Evolutionary conservation across 2,329 filamentous ascomycete species (phyloP), one percentile per base, ranked within the genome.

Genomic region (Penicillium paneum): DNA sequence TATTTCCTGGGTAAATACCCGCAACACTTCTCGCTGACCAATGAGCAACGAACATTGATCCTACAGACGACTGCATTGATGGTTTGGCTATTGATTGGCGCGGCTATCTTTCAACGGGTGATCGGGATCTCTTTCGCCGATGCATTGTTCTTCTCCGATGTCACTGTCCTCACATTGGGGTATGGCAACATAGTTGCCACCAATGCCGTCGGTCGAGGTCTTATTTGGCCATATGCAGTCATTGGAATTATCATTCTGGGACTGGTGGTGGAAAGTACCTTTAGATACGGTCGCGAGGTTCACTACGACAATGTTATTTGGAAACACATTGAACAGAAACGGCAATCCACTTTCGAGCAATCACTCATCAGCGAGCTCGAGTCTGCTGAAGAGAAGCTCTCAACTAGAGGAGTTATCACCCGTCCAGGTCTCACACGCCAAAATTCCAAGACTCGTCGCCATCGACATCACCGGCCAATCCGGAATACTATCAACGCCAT

Each of bases 61-160:
- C 75, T 96, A 28, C 92, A 97, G 72, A 96, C 91, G 1, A 95
- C 95, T 72, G 77, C 89, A 52, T 90, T 95, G 67, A 86, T 96
- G 48, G 74, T 90, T 44, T 96, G 94, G 78, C 77, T 97, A 0
- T 84, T 89, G 0, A 73, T 91, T 2, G 92, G 92, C 0, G 90
- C 87, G 0, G 82, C 86, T 0, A 75, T 96, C 0, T 96, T 94
- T 67, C 83, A 84, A 6, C 77, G 77, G 1, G 80, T 94, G 3
- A 87, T 96, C 57, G 80, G 74, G 3, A 94, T 91, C 86, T 76
- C 79, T 19, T 96, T 88, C 66, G 83, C 90, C 1, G 90, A 97
- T 64, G 84, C 85, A 3, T 77, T 92, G 1, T 92, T 91, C 68
- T 92, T 90, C 82, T 88, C 87, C 47, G 86, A 92, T 64, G 84